Percentiles rank a stretch among this genome's conserved stretches.
phyloP scores from a whole-genome alignment of 2,329 filamentous ascomycete species.

The Verticillium nubilum region DNA sequence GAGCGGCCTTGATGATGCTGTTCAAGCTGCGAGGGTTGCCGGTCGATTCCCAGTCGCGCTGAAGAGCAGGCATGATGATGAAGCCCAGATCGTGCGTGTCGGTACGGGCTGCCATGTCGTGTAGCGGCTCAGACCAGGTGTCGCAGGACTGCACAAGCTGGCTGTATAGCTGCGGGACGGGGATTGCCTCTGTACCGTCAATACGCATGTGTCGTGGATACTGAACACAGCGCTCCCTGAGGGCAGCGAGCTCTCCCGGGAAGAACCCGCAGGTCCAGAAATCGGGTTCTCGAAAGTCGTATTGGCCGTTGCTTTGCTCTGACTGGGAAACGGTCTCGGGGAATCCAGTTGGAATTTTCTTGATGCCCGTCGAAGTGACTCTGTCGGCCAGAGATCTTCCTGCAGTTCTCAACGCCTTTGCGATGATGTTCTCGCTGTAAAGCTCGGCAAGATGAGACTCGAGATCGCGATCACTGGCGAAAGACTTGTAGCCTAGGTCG shows the following conservation, averaged over 20 bases:
- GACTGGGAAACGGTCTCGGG: conserved; percentile 20
- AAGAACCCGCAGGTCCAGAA: conserved; percentile 24
- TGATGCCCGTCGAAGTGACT: not conserved
- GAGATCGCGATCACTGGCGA: not conserved
- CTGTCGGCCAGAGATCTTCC: not conserved
- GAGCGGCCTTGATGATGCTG: conserved; percentile 35
- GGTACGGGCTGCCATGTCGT: conserved; percentile 31
- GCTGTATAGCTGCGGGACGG: not conserved
- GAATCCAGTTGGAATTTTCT: conserved; percentile 14
- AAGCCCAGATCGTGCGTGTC: conserved; percentile 51
- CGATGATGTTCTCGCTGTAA: conserved; percentile 6
- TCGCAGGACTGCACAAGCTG: conserved; percentile 15
- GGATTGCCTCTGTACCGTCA: conserved; percentile 22
- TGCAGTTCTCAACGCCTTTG: conserved; percentile 9
- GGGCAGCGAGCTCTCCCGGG: conserved; percentile 25
- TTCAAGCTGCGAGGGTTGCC: conserved; percentile 30
- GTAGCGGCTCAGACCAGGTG: conserved; percentile 27
- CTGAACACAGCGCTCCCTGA: conserved; percentile 25
- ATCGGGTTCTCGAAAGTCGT: conserved; percentile 1
- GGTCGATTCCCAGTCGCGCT: conserved; percentile 40
- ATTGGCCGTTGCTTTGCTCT: conserved; percentile 1
- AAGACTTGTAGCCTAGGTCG: not conserved
- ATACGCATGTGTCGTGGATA: conserved; percentile 26
- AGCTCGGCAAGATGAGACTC: not conserved
- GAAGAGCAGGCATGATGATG: conserved; percentile 42